Evolutionary conservation across 169 alveolate genomes (phyloP).

Genomic region (Cryptosporidium andersoni): DNA sequence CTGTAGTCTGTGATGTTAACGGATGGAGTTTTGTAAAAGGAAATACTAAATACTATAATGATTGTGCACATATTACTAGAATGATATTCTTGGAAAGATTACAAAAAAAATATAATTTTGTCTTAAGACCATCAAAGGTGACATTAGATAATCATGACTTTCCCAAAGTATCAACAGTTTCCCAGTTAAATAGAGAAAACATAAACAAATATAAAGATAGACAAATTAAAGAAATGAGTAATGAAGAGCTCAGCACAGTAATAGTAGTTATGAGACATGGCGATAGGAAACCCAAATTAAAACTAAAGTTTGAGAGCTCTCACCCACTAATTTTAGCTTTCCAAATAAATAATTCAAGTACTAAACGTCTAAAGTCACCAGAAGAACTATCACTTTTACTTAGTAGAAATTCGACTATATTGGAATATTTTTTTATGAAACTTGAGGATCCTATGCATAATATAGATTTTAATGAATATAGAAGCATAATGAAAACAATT

Average conservation of each 20-base stretch:
- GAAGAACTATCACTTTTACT: constrained; percentile 86
- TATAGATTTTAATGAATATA: constrained; percentile 54
- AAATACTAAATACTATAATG: constrained; percentile 91
- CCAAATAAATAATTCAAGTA: constrained; percentile 80
- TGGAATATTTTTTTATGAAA: constrained; percentile 67
- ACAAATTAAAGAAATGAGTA: constrained; percentile 31
- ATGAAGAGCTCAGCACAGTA: constrained; percentile 93
- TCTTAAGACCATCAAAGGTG: constrained; percentile 14
- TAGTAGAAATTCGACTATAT: constrained; percentile 66
- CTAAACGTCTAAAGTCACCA: constrained; percentile 91
- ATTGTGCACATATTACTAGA: constrained; percentile 82
- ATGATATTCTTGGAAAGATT: constrained; percentile 17
- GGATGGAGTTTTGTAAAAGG: constrained; percentile 98
- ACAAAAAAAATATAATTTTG: constrained; percentile 68
- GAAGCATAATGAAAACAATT: constrained; percentile 44
- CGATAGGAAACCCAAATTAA: constrained; percentile 96
- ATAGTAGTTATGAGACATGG: constrained; percentile 98
- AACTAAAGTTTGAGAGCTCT: constrained; percentile 90
- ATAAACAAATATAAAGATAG: constrained; percentile 76
- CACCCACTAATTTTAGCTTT: constrained; percentile 84
- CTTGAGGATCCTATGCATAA: constrained; percentile 72
- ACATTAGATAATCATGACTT: constrained; percentile 20
- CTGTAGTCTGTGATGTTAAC: constrained; percentile 97
- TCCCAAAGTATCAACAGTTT: neutral
- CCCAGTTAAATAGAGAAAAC: constrained; percentile 78